phyloP scores from a whole-genome alignment of 176 grass and related monocot species.

The Carex kokanica region DNA sequence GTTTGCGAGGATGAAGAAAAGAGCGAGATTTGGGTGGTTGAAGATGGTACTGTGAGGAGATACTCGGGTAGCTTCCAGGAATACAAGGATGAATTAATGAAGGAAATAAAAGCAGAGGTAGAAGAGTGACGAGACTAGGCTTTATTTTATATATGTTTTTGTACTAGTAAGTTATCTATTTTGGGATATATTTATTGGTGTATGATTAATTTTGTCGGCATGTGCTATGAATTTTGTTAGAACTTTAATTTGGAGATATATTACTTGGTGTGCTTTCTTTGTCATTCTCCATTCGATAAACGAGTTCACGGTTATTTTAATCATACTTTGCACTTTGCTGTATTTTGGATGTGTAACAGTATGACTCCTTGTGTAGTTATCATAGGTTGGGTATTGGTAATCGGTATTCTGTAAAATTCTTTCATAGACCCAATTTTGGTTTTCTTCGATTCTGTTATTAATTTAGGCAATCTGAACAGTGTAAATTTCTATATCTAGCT shows the following conservation, averaged over 20 bases:
- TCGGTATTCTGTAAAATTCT: too few species aligned
- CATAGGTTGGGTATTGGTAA: too few species aligned
- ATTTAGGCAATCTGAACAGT: background rate
- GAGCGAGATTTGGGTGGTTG: conserved; percentile 93
- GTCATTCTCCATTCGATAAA: background rate
- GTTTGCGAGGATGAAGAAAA: conserved; percentile 86
- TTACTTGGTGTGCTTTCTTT: background rate
- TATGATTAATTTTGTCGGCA: background rate
- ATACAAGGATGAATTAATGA: conserved; percentile 91
- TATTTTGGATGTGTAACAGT: background rate
- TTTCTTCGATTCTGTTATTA: too few species aligned
- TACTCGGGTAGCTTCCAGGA: conserved; percentile 80
- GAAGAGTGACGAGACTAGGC: conserved; percentile 44
- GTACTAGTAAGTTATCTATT: conserved; percentile 27
- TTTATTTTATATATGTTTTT: background rate
- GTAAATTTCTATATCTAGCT: background rate
- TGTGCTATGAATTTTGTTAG: conserved; percentile 20
- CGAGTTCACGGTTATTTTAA: background rate
- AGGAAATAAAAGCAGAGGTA: conserved; percentile 89
- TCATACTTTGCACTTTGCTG: background rate
- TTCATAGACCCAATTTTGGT: too few species aligned
- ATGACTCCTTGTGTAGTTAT: too few species aligned
- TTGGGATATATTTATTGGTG: conserved; percentile 32
- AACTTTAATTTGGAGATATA: background rate
- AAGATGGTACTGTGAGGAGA: conserved; percentile 80